Base-by-base conservation (phyloP, 805 yeast genomes). In the Priceomyces carsonii region DNA sequence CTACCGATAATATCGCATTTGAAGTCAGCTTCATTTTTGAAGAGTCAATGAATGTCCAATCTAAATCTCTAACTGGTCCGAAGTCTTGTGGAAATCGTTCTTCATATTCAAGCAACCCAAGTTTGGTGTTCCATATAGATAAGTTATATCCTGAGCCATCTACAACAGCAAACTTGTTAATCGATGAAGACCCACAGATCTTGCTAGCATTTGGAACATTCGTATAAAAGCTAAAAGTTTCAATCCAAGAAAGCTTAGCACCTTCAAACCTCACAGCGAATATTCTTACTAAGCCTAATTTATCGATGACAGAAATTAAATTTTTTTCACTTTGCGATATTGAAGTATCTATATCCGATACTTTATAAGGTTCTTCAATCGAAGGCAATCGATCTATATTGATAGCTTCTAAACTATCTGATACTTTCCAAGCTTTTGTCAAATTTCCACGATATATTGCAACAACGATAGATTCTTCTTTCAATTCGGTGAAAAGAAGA, bases 51-150 rank as follows among this genome's bases (percentile, higher is more conserved):
- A 82, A 75, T 0, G 95, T 85, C 97, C 97, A 90, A 59, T 90
- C 97, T 18, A 90, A 66, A 55, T 89, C 96, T 16, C 69, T 58
- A 6, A 89, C 78, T 10, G 40, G 28, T 1, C 72, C 67, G 29
- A 47, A 33, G 3, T 45, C 52, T 4, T 43, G 44, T 1, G 58
- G 53, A 40, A 67, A 74, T 2, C 43, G 37, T 44, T 77, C 79
- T 28, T 66, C 68, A 47, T 76, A 84, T 52, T 85, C 95, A 35
- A 86, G 59, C 1, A 85, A 78, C 3, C 81, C 77, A 19, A 81
- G 68, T 29, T 71, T 71, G 23, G 82, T 65, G 56, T 89, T 95
- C 95, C 96, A 91, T n/a, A 90, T 77, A 0, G 82, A 66, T 26
- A 91, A 57, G 25, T 63, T 61, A 26, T 60, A 60, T 4, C 77